Percentiles rank a stretch among this genome's conserved stretches.
Evolutionary conservation across 768 basidiomycete species (phyloP).

Genomic region (Gloeophyllum trabeum): DNA sequence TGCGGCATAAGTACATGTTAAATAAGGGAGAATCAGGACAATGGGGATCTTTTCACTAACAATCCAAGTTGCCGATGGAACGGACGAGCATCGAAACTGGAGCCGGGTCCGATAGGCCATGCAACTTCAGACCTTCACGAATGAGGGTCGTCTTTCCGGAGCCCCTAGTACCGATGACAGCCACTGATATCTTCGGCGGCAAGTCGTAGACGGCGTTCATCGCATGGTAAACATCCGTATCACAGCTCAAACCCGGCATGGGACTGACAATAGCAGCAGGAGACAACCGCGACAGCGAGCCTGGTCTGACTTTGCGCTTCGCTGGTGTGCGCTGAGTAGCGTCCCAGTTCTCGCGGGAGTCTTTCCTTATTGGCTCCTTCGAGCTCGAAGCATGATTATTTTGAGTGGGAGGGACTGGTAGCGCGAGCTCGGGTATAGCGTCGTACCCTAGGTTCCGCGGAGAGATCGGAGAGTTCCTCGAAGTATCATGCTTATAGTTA

Average conservation of each 20-base stretch:
- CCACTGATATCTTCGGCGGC: conserved; percentile 38
- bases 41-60: background rate
- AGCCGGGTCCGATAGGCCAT: conserved; percentile 23
- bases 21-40: background rate
- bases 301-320: background rate
- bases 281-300: background rate
- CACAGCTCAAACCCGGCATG: too few species aligned
- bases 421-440: background rate
- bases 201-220: background rate
- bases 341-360: background rate
- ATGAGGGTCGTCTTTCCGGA: conserved; percentile 86
- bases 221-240: background rate
- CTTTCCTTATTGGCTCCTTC: background rate
- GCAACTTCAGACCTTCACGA: conserved; percentile 59
- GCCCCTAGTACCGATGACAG: conserved; percentile 65
- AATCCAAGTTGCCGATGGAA: background rate
- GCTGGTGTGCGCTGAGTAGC: background rate
- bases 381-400: background rate
- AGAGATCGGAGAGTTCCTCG: background rate
- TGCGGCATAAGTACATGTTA: conserved; percentile 19
- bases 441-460: background rate
- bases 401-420: background rate
- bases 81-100: too few species aligned
- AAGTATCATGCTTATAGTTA: background rate
- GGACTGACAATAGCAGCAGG: too few species aligned